phyloP scores from a whole-genome alignment of 169 alveolate species.

The Cystoisospora suis region DNA sequence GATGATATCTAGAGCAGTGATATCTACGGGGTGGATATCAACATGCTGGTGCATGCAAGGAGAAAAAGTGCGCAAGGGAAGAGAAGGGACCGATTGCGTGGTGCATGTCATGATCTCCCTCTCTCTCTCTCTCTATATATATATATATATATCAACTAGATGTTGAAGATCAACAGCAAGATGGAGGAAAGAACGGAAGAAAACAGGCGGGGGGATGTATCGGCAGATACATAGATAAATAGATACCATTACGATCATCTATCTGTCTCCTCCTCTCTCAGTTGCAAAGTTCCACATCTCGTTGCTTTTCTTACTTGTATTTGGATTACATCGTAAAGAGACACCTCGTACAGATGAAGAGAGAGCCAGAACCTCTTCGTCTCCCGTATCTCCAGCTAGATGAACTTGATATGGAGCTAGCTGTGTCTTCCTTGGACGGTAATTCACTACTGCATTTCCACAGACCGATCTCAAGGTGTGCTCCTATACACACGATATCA shows the following conservation, averaged over 20 bases:
- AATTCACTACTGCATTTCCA: constrained; percentile 25
- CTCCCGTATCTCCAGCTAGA: constrained; percentile 6
- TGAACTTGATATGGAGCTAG: constrained; percentile 51
- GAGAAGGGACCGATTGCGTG: too few species aligned
- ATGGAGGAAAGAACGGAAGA: neutral
- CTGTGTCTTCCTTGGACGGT: neutral
- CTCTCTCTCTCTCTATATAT: too few species aligned
- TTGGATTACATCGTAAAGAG: constrained; percentile 16
- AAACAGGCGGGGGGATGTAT: neutral
- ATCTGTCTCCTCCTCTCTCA: neutral
- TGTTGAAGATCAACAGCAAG: neutral
- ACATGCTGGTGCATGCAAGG: too few species aligned
- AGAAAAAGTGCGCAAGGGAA: too few species aligned
- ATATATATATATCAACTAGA: neutral
- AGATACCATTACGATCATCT: neutral
- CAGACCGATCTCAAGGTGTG: constrained; percentile 6
- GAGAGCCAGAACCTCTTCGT: constrained; percentile 10
- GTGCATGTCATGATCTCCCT: too few species aligned
- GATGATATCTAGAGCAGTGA: too few species aligned
- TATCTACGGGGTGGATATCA: too few species aligned
- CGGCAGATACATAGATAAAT: neutral
- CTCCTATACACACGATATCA: neutral
- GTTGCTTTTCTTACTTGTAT: neutral
- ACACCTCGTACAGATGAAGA: constrained; percentile 42
- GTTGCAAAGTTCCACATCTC: neutral